Conservation (phyloP, 306 rosid species). For the Cucumis hystrix region DNA sequence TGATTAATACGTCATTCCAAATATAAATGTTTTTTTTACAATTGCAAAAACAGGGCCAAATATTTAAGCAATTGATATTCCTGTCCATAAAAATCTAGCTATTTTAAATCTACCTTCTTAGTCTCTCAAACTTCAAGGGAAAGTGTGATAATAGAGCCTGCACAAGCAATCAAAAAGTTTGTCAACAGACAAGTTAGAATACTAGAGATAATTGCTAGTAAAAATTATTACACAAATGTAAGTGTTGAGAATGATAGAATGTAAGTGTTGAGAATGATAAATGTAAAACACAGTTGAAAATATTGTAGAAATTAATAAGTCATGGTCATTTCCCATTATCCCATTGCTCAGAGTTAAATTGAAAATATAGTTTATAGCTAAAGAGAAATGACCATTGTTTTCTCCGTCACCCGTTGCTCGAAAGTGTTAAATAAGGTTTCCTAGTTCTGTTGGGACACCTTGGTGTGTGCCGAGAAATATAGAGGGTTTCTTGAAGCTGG, state of each 20-base stretch:
- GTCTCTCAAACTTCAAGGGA: conserved; percentile 50
- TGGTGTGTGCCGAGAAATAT: not conserved
- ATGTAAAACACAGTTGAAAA: not conserved
- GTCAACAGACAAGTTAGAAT: not conserved
- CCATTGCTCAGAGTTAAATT: not conserved
- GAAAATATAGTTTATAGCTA: not conserved
- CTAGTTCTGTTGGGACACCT: too few relatives aligned
- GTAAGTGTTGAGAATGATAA: not conserved
- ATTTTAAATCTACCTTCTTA: conserved; percentile 44
- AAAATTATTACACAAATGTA: not conserved
- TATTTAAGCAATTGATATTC: not conserved
- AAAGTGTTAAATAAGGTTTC: not conserved
- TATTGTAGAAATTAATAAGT: not conserved
- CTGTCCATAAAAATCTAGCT: not conserved
- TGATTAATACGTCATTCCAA: not conserved
- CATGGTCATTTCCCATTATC: not conserved
- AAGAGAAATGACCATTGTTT: not conserved
- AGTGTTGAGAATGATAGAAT: not conserved
- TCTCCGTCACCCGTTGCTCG: not conserved
- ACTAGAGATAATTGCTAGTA: not conserved
- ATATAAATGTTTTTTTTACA: not conserved
- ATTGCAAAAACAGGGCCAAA: not conserved
- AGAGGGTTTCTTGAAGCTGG: not conserved
- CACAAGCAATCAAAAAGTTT: conserved; percentile 14
- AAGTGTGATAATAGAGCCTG: conserved; percentile 66